Conservation (phyloP, 1,284 basidiomycete genomes). For the Xerocomus cyaneibrunnescens region DNA sequence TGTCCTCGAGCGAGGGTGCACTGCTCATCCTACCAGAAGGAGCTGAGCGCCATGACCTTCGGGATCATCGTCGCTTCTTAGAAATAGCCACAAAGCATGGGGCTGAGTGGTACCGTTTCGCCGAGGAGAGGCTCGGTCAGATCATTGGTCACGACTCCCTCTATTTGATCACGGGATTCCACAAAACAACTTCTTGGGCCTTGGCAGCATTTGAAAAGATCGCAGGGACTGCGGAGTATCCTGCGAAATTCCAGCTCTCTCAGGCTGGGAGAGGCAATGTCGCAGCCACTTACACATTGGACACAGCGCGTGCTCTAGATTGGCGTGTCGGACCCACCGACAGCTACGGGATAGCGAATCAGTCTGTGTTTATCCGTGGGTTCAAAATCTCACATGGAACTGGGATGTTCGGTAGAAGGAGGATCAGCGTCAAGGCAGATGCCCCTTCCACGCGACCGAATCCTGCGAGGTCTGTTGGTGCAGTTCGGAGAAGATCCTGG, state of each 20-base stretch:
- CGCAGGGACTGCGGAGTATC: neutral
- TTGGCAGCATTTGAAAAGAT: conserved; percentile 10
- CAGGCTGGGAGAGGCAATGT: neutral
- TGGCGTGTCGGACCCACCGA: conserved; percentile 8
- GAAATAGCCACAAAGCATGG: conserved; percentile 5
- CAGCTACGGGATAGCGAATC: neutral
- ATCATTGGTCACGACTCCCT: conserved; percentile 11
- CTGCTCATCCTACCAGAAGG: conserved; percentile 15
- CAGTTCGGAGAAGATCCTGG: neutral
- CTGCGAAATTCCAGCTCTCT: conserved; percentile 3
- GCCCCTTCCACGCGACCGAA: neutral
- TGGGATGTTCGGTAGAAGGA: conserved; percentile 1
- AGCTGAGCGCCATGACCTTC: conserved; percentile 9
- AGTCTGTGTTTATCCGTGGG: conserved; percentile 14
- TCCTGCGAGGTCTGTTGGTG: neutral
- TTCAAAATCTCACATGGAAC: conserved; percentile 11
- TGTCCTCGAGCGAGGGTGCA: conserved; percentile 12
- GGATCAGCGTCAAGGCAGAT: conserved; percentile 5
- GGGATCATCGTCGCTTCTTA: conserved; percentile 1
- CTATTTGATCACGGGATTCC: conserved; percentile 13
- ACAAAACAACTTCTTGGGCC: conserved; percentile 14
- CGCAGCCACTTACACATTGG: conserved; percentile 5
- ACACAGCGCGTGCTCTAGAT: conserved; percentile 4
- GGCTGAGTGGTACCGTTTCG: conserved; percentile 14
- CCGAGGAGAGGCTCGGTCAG: conserved; percentile 4